Base-by-base conservation (phyloP, 495 filamentous ascomycete species). In the Tirmania nivea region DNA sequence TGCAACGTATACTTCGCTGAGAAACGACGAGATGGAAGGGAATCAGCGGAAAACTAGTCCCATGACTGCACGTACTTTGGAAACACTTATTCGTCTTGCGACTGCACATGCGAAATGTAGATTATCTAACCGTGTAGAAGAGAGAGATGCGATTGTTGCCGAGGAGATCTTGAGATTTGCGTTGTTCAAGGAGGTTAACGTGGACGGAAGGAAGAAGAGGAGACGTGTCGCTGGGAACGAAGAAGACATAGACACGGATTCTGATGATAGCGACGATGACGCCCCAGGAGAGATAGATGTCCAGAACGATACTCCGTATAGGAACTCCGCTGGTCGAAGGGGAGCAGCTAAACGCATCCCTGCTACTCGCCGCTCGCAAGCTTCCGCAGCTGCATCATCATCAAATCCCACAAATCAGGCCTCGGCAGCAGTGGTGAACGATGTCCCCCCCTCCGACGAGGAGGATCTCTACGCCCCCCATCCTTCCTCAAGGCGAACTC, bases 81-180 rank as follows among this genome's bases (percentile, higher is more conserved):
- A 99, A 68, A 99, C 90, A 0, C 74, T 99, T 48, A 96, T 99
- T 66, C 90, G 90, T 78, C 73, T 99, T 2, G 81, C 92, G 11
- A 95, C 90, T 8, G 90, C 90, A 8, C 90, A 99, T 61, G 92
- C 90, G 51, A 99, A 99, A 69, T 75, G 88, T 10, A 77, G 90
- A 6, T 75, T 99, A 9, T 94, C 86, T 11, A 89, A 80, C 60
- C 73, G 84, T n/a, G 90, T 99, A 1, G 90, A 96, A 49, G 81
- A 92, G 63, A 78, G 80, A 51, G 90, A 99, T 67, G 88, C 88
- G 7, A 70, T 85, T 50, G 78, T 84, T 51, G 90, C 90, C 10
- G 89, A 99, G 64, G 72, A 78, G 16, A 93, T 99, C 60, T 71
- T 99, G 37, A 77, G 90, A 25, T 99, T 94, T 63, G 90, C 90